A percentile compares a stretch with the other conserved stretches of the same genome.
Conservation (phyloP, 2,329 filamentous ascomycete species). For the Phaeoacremonium minimum region DNA sequence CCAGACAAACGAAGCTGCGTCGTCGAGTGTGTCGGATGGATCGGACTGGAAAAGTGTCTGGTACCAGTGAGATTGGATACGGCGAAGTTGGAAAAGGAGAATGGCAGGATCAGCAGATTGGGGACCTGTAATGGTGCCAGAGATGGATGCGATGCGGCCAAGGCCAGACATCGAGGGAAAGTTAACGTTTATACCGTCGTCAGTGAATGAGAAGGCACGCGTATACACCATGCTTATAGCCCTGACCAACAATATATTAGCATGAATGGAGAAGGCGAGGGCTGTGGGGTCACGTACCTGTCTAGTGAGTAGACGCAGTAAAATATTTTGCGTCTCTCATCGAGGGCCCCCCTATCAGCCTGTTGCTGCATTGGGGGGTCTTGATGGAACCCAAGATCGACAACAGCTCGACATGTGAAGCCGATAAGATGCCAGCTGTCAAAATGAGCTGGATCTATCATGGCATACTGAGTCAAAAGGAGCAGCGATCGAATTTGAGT, state of each 20-base stretch:
- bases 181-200: constrained; percentile 80
- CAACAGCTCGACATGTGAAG: constrained; percentile 78
- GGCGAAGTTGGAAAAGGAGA: constrained; percentile 77
- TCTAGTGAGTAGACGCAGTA: constrained; percentile 90
- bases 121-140: constrained; percentile 36
- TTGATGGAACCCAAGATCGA: constrained; percentile 90
- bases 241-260: constrained; percentile 33
- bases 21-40: constrained; percentile 56
- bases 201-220: constrained; percentile 87
- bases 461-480: constrained; percentile 82
- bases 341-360: constrained; percentile 64
- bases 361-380: constrained; percentile 72
- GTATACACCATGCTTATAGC: constrained; percentile 86
- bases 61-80: constrained; percentile 84
- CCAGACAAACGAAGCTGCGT: constrained; percentile 71
- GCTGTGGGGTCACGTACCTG: constrained; percentile 46
- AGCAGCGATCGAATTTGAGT: constrained; percentile 84
- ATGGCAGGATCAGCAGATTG: constrained; percentile 65
- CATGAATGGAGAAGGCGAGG: constrained; percentile 11
- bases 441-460: constrained; percentile 86
- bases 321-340: constrained; percentile 78
- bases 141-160: constrained; percentile 35
- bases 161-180: constrained; percentile 55
- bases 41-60: constrained; percentile 82
- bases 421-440: constrained; percentile 93